These are phyloP conservation scores for Colletotrichum orchidophilum DNA, from an alignment of 2,329 filamentous ascomycete genomes.

Conservation along the genomic window DNA sequence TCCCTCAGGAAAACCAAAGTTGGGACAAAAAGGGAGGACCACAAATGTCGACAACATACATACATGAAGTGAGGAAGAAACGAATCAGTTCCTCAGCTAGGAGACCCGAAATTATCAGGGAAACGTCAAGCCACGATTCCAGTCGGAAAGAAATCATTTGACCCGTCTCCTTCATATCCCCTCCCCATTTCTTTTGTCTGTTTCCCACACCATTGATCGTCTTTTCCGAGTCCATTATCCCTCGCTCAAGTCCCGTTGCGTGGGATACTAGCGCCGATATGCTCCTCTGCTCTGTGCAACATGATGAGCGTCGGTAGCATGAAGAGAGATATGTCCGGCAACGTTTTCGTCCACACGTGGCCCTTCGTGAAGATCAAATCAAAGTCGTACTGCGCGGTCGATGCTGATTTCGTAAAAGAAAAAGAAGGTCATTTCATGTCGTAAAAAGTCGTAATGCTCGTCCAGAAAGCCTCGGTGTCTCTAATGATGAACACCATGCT, in stretches of 20 bases:
- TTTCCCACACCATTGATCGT: slow-evolving; percentile 18
- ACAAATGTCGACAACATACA: slow-evolving; percentile 17
- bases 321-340: neutral
- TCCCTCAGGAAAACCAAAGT: neutral
- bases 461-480: slow-evolving; percentile 19
- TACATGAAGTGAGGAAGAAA: slow-evolving; percentile 12
- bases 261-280: neutral
- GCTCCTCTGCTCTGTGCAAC: neutral
- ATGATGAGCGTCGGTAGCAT: neutral
- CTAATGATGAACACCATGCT: neutral
- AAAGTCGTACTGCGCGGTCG: slow-evolving; percentile 28
- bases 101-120: slow-evolving; percentile 8
- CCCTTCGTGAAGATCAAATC: neutral
- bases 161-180: neutral
- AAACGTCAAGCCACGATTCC: neutral
- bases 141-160: neutral
- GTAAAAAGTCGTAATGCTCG: slow-evolving; percentile 32
- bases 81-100: neutral
- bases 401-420: slow-evolving; percentile 25
- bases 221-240: slow-evolving; percentile 18
- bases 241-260: neutral
- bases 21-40: neutral
- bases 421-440: slow-evolving; percentile 30
- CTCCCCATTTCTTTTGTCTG: neutral
- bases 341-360: neutral